phyloP scores from a whole-genome alignment of 768 basidiomycete genomes.

The Coprinellus micaceus region DNA sequence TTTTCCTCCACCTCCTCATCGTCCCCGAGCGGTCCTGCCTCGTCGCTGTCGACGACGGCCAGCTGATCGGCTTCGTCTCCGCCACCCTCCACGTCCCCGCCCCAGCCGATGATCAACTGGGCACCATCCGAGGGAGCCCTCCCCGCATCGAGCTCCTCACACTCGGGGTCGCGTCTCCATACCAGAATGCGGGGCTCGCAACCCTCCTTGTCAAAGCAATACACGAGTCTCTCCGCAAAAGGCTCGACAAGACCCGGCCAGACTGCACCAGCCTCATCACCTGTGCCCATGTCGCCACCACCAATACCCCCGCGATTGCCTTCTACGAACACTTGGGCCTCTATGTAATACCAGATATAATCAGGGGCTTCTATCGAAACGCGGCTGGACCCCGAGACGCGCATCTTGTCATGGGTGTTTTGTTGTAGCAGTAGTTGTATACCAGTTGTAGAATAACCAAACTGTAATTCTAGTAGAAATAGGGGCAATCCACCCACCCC shows the following conservation, averaged over 20 bases:
- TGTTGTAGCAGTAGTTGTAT: conserved; percentile 2
- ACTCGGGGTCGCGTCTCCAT: conserved; percentile 46
- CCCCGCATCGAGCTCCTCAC: conserved; percentile 47
- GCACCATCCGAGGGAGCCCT: conserved; percentile 3
- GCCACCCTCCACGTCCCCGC: conserved; percentile 26
- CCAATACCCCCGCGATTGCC: conserved; percentile 36
- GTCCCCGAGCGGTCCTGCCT: conserved; percentile 39
- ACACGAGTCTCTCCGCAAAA: background rate
- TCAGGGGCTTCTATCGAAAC: conserved; percentile 37
- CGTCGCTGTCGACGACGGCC: conserved; percentile 30
- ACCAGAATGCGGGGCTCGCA: conserved; percentile 41
- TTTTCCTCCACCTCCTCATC: conserved; percentile 45
- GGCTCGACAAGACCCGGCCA: conserved; percentile 5
- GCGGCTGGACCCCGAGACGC: conserved; percentile 38
- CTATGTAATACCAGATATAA: conserved; percentile 28
- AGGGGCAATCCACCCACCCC: too few species aligned
- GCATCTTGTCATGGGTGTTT: conserved; percentile 29
- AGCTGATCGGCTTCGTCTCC: conserved; percentile 43
- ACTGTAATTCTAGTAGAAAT: background rate
- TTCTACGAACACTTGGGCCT: conserved; percentile 47
- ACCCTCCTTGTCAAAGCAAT: conserved; percentile 32
- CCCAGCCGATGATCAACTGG: conserved; percentile 16
- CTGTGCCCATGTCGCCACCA: conserved; percentile 44
- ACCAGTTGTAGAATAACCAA: background rate
- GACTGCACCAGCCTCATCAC: conserved; percentile 26